These are phyloP conservation scores for Diaporthe caulivora DNA, from an alignment of 2,329 filamentous ascomycete species.

Conservation along the genomic window DNA sequence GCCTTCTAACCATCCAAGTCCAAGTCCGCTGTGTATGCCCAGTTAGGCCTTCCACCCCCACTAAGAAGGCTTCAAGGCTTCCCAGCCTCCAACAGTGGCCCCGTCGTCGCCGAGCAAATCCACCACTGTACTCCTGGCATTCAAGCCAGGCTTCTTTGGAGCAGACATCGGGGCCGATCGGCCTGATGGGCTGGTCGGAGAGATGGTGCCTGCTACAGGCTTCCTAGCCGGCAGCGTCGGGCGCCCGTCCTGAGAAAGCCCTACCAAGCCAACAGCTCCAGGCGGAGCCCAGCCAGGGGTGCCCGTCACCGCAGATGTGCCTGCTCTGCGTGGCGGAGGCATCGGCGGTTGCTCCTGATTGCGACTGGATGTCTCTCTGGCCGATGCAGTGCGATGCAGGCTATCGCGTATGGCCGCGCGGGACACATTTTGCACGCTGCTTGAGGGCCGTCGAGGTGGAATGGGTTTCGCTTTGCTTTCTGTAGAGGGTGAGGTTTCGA, in stretches of 20 bases:
- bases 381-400: constrained; percentile 36
- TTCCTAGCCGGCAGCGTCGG: constrained; percentile 41
- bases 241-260: constrained; percentile 40
- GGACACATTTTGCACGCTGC: constrained; percentile 28
- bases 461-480: constrained; percentile 43
- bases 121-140: constrained; percentile 50
- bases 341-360: constrained; percentile 35
- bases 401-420: constrained; percentile 28
- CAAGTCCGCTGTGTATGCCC: background rate
- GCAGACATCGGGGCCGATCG: constrained; percentile 30
- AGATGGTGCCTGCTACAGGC: constrained; percentile 25
- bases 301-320: constrained; percentile 17
- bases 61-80: constrained; percentile 63
- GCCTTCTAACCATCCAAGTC: no score
- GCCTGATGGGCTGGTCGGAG: constrained; percentile 11
- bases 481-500: constrained; percentile 34
- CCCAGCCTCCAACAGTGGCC: constrained; percentile 64
- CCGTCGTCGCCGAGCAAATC: constrained; percentile 63
- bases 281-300: constrained; percentile 36
- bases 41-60: background rate
- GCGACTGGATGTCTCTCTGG: constrained; percentile 24
- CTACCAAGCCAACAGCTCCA: constrained; percentile 37
- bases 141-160: constrained; percentile 48
- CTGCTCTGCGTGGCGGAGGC: constrained; percentile 39
- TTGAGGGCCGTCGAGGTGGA: constrained; percentile 45